Base-by-base conservation (phyloP, 441 rosid species). In the Pelargonium australe region DNA sequence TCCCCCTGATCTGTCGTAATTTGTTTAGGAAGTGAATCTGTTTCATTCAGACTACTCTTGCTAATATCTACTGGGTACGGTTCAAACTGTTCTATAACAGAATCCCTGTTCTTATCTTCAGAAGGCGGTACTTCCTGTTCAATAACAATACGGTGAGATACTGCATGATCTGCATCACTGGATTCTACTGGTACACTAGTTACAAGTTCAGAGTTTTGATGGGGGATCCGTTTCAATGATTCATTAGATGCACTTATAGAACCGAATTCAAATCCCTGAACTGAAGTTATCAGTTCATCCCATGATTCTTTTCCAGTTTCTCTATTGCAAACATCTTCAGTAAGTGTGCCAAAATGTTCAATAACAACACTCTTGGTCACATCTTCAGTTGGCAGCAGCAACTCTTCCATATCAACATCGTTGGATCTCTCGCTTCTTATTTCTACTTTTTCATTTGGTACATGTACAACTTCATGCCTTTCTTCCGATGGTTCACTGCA, bases 41-140 rank as follows among this genome's bases (percentile, higher is more conserved):
- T 63, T 64, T 70, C 77, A 12, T 23, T 4, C 47, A 31, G 20
- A 64, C 43, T 64, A 64, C 47, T 23, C 37, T 61, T 61, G 64
- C 64, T 23, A 47, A 28, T 62, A 70, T 72, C 66, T 55, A 77
- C 57, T 47, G 83, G 58, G 47, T 63, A 68, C 69, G 60, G 73
- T 72, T 80, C 87, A 40, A 61, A 83, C 61, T 16, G 43, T 37
- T 80, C 76, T 17, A n/a, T 67, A 70, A 64, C 70, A 66, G 80
- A 78, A 64, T 74, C 64, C 67, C 65, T 69, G 31, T 43, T 67
- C 66, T 40, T 34, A 23, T 69, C 69, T 70, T 70, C 80, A 64
- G 66, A 69, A 19, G 40, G 60, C 7, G 4, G 20, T 60, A 68
- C 78, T 53, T 25, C 28, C 34, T 49, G 63, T 45, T 37, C 58